Conservation (phyloP, 169 alveolate genomes). For the Eimeria necatrix region DNA sequence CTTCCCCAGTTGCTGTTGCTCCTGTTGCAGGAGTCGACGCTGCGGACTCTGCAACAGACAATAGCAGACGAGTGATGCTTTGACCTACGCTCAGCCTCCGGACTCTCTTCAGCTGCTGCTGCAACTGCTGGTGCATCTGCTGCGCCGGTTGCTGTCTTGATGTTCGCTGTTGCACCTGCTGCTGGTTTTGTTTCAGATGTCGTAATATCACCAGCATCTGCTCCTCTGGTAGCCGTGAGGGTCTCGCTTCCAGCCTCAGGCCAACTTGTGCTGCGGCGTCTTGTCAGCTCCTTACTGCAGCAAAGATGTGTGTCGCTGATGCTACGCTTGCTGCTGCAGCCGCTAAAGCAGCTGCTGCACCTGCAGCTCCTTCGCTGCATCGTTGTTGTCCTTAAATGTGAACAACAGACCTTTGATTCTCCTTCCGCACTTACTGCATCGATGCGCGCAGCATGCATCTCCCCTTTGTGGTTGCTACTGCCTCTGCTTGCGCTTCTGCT, state of each 20-base stretch:
- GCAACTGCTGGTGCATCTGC: slow-evolving; percentile 7
- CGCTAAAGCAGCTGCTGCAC: slow-evolving; percentile 10
- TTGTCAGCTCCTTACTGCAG: neutral
- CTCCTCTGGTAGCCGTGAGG: neutral
- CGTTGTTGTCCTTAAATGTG: neutral
- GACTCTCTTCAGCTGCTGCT: neutral
- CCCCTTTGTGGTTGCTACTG: neutral
- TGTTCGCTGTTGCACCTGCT: neutral
- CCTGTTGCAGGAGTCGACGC: slow-evolving; percentile 27
- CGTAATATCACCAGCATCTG: neutral
- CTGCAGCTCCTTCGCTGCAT: neutral
- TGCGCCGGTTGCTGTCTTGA: neutral
- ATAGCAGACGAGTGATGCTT: neutral
- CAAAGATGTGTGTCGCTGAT: slow-evolving; percentile 1
- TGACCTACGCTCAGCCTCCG: neutral
- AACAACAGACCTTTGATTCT: neutral
- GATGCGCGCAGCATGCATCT: neutral
- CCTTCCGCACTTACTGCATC: slow-evolving; percentile 4
- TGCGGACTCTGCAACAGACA: slow-evolving; percentile 45
- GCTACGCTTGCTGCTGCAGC: slow-evolving; percentile 60
- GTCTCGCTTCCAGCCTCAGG: neutral
- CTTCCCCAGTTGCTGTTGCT: slow-evolving; percentile 4
- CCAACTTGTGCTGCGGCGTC: slow-evolving; percentile 60
- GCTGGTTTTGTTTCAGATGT: neutral
- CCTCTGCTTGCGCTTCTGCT: slow-evolving; percentile 44